A percentile compares a stretch with the other conserved stretches of the same genome.
These are phyloP conservation scores for Bolboschoenoplectus hybrid DNA, from an alignment of 202 grass and related monocot species.

Conservation along the genomic window DNA sequence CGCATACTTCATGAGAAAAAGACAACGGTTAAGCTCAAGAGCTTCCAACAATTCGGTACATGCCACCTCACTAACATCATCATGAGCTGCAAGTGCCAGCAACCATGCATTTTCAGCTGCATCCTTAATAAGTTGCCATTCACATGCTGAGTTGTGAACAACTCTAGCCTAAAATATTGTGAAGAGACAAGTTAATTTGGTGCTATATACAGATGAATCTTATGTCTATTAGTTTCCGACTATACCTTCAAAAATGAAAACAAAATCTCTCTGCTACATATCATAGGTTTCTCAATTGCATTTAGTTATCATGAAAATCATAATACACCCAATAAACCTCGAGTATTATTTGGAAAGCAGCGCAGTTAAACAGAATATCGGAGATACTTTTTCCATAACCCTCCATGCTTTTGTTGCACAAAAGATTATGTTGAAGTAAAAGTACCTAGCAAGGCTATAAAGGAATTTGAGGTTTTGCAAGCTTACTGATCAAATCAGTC, in stretches of 20 bases:
- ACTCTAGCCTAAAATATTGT: conserved; percentile 64
- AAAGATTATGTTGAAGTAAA: conserved; percentile 36
- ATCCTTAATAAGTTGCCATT: conserved; percentile 94
- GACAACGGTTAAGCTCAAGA: conserved; percentile 84
- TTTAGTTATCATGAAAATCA: conserved; percentile 17
- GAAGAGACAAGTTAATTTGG: conserved; percentile 10
- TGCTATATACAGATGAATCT: background rate
- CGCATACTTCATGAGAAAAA: conserved; percentile 92
- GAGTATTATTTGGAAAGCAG: background rate
- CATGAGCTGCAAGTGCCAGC: conserved; percentile 44
- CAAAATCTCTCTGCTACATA: background rate
- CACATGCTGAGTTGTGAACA: conserved; percentile 71
- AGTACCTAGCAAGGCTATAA: conserved; percentile 20
- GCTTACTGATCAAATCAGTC: too few species aligned
- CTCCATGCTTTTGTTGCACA: conserved; percentile 16
- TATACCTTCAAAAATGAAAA: background rate
- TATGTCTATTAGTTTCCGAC: background rate
- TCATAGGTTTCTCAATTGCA: background rate
- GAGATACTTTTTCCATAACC: background rate
- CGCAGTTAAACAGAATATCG: background rate
- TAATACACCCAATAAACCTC: background rate
- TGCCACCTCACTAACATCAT: conserved; percentile 75
- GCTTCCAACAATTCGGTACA: conserved; percentile 82
- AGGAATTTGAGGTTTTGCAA: background rate
- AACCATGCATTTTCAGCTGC: conserved; percentile 69